A percentile compares a stretch with the other conserved stretches of the same genome.
These are phyloP conservation scores for Pichia kluyveri DNA, from an alignment of 805 yeast genomes.

Conservation along the genomic window DNA sequence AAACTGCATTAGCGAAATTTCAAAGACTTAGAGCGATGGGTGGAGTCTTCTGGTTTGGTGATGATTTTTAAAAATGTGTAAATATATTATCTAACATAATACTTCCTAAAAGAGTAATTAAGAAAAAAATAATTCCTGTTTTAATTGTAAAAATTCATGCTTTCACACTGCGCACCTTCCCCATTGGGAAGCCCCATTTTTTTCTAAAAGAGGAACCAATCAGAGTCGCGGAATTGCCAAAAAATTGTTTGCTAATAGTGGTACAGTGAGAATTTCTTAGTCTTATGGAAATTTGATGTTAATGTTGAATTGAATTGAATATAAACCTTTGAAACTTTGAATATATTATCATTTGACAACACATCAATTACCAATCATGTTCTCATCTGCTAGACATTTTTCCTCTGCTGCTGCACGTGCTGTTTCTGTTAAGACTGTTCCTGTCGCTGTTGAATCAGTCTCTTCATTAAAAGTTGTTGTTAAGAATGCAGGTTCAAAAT, in stretches of 20 bases:
- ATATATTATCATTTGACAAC: background rate
- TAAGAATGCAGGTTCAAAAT: slow-evolving; percentile 75
- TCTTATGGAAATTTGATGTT: no score
- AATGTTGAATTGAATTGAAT: no score
- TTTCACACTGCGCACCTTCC: no score
- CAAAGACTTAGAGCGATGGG: slow-evolving; percentile 48
- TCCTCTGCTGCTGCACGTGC: slow-evolving; percentile 37
- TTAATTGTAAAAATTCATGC: no score
- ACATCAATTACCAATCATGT: slow-evolving; percentile 14
- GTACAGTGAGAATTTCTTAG: no score
- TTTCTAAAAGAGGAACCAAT: background rate
- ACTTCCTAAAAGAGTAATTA: background rate
- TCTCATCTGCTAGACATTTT: slow-evolving; percentile 26
- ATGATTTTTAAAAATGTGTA: background rate
- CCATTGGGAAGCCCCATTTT: no score
- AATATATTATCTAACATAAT: no score
- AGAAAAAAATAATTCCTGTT: no score
- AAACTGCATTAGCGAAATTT: slow-evolving; percentile 43
- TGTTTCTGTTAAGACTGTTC: slow-evolving; percentile 29
- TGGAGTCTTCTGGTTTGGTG: slow-evolving; percentile 39
- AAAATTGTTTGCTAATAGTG: no score
- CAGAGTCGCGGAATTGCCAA: background rate
- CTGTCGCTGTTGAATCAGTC: slow-evolving; percentile 49
- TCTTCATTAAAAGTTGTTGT: slow-evolving; percentile 74
- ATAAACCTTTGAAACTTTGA: no score